Conservation (phyloP, 1,284 basidiomycete species). For the Rhodotorula sp. region DNA sequence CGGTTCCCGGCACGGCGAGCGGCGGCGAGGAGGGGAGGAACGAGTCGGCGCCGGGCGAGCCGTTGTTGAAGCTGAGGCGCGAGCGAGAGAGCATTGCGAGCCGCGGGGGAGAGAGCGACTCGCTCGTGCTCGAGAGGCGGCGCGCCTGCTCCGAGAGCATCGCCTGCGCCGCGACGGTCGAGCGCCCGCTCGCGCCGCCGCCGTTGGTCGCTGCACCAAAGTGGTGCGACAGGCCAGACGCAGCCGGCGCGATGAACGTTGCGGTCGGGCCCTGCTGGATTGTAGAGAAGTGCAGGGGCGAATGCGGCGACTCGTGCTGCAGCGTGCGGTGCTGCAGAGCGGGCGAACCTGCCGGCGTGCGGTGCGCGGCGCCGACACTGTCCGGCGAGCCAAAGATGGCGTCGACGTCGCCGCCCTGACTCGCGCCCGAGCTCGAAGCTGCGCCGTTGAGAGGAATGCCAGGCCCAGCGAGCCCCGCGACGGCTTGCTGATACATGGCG, state of each 20-base stretch:
- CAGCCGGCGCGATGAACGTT: conserved; percentile 25
- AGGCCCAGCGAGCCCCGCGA: not conserved
- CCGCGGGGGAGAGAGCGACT: conserved; percentile 32
- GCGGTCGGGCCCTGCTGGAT: conserved; percentile 17
- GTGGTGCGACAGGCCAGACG: conserved; percentile 36
- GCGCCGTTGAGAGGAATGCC: not conserved
- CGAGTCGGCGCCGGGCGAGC: conserved; percentile 58
- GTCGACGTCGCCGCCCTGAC: conserved; percentile 14
- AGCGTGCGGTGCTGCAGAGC: conserved; percentile 19
- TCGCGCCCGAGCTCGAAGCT: conserved; percentile 16
- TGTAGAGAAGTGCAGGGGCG: conserved; percentile 23
- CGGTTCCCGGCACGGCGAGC: conserved; percentile 14
- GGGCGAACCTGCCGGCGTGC: conserved; percentile 21
- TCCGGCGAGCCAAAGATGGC: conserved; percentile 34
- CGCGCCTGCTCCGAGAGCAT: conserved; percentile 40
- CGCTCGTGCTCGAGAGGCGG: conserved; percentile 44
- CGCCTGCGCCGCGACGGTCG: conserved; percentile 35
- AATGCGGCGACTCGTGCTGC: conserved; percentile 17
- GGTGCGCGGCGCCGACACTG: conserved; percentile 6
- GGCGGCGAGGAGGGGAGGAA: conserved; percentile 46
- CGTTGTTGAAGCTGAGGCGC: conserved; percentile 51
- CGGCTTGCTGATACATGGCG: not conserved
- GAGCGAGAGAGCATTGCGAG: conserved; percentile 11
- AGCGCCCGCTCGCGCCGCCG: conserved; percentile 15
- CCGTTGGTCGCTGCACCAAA: conserved; percentile 3